Percentiles rank a stretch among this genome's conserved stretches.
These are phyloP conservation scores for Backusella tarrabulga DNA, from an alignment of 192 early-diverging fungal species.

Conservation along the genomic window DNA sequence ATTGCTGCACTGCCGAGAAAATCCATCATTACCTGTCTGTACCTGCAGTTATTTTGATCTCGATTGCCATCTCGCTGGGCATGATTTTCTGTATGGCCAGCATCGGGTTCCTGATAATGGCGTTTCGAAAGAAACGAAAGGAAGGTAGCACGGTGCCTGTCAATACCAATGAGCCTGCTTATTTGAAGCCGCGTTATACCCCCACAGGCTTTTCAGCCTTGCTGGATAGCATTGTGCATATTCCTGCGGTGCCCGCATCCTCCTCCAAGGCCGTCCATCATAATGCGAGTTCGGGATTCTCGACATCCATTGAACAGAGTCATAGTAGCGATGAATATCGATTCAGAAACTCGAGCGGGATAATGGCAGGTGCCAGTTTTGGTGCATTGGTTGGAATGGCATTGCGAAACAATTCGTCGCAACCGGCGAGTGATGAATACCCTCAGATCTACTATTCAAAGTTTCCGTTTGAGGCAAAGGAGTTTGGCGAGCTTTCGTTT, in stretches of 20 bases:
- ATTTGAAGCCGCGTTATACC: constrained; percentile 1
- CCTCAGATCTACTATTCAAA: constrained; percentile 60
- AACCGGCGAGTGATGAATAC: constrained; percentile 17
- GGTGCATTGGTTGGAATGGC: constrained; percentile 4
- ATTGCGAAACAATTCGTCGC: background rate
- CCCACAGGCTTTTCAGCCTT: constrained; percentile 7
- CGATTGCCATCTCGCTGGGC: constrained; percentile 64
- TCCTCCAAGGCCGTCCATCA: background rate
- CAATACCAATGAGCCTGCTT: constrained; percentile 7
- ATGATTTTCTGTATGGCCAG: constrained; percentile 64
- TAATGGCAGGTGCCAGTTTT: background rate
- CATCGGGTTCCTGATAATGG: constrained; percentile 51
- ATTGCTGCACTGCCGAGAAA: constrained; percentile 1
- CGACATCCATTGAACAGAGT: background rate
- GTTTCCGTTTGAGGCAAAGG: constrained; percentile 69
- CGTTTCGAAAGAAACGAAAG: constrained; percentile 13
- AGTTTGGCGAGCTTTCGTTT: constrained; percentile 71
- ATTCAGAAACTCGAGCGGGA: background rate
- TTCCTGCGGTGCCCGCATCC: background rate
- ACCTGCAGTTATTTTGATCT: constrained; percentile 66
- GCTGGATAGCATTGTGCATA: constrained; percentile 18
- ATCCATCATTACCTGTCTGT: constrained; percentile 38
- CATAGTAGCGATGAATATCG: background rate
- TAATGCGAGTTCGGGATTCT: background rate
- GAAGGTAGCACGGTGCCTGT: background rate